These are phyloP conservation scores for Trypanosoma scelopori DNA, from an alignment of 208 protist species.

Conservation along the genomic window DNA sequence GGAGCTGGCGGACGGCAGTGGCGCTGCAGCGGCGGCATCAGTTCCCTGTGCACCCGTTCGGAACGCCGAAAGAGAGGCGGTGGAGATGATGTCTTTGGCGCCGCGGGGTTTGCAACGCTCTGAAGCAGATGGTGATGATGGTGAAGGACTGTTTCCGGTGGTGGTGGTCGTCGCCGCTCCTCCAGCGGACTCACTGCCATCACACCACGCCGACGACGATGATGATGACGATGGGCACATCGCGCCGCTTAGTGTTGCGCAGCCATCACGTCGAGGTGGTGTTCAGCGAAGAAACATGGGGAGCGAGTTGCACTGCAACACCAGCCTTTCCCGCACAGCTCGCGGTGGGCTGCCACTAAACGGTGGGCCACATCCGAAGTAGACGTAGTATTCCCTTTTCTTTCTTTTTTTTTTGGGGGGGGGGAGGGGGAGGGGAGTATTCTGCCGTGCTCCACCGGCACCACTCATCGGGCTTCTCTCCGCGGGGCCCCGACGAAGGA, in stretches of 20 bases:
- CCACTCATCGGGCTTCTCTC: no score
- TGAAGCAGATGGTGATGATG: neutral
- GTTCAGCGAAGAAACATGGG: no score
- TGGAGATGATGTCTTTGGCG: conserved; percentile 1
- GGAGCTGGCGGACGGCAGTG: neutral
- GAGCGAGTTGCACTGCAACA: no score
- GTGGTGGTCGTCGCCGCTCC: no score
- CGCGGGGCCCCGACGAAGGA: no score
- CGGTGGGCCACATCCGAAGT: neutral
- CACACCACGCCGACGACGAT: neutral
- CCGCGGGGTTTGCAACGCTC: conserved; percentile 4
- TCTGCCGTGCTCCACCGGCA: no score
- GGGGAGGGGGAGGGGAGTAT: no score
- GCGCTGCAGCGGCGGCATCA: neutral
- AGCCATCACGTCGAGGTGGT: conserved; percentile 3
- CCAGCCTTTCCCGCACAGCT: no score
- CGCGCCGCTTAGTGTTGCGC: neutral
- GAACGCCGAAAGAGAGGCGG: neutral
- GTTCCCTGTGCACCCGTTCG: no score
- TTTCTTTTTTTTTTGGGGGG: conserved; percentile 2
- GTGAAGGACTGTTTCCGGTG: no score
- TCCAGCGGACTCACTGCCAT: no score
- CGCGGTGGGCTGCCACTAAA: neutral
- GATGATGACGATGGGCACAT: neutral
- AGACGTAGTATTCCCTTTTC: neutral